A percentile compares a stretch with the other conserved stretches of the same genome.
Evolutionary conservation across 176 grass and related monocot species (phyloP).

Genomic region (Musa troglodytarum): DNA sequence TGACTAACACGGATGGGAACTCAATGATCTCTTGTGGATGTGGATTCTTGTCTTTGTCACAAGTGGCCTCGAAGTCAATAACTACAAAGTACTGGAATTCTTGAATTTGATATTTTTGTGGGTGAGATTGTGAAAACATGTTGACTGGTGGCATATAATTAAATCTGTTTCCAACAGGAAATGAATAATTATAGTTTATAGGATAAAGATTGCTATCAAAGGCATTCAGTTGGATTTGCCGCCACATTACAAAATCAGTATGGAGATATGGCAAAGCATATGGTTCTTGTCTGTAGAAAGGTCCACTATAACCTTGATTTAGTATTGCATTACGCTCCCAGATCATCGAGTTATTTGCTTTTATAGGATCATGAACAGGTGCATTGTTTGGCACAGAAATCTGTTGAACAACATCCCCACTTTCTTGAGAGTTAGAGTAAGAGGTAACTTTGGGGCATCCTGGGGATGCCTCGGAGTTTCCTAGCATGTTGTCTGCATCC

Average conservation of each 20-base stretch:
- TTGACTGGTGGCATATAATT: conserved; percentile 53
- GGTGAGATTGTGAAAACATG: conserved; percentile 50
- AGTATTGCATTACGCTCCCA: conserved; percentile 34
- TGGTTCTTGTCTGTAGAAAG: conserved; percentile 48
- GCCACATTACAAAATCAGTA: conserved; percentile 43
- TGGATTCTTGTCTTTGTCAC: conserved; percentile 81
- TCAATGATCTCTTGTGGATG: conserved; percentile 96
- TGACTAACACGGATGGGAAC: conserved; percentile 95
- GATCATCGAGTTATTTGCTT: conserved; percentile 21
- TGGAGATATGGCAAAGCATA: conserved; percentile 46
- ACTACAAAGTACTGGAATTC: conserved; percentile 99
- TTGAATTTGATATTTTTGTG: conserved; percentile 57
- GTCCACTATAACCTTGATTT: conserved; percentile 50
- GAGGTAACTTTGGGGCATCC: conserved; percentile 61
- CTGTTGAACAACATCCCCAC: conserved; percentile 35
- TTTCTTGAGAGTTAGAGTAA: conserved; percentile 48
- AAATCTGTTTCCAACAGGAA: conserved; percentile 44
- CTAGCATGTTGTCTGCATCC: conserved; percentile 79
- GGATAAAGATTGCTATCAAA: conserved; percentile 51
- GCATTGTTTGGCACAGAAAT: conserved; percentile 43
- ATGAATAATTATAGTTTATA: conserved; percentile 41
- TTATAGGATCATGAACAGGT: conserved; percentile 22
- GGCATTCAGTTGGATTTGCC: conserved; percentile 31
- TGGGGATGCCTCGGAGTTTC: conserved; percentile 49
- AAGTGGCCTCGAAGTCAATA: conserved; percentile 97